Evolutionary conservation across 2,329 filamentous ascomycete genomes (phyloP), one percentile per base, ranked within the genome.

Genomic region (Pezicula rhizophila): DNA sequence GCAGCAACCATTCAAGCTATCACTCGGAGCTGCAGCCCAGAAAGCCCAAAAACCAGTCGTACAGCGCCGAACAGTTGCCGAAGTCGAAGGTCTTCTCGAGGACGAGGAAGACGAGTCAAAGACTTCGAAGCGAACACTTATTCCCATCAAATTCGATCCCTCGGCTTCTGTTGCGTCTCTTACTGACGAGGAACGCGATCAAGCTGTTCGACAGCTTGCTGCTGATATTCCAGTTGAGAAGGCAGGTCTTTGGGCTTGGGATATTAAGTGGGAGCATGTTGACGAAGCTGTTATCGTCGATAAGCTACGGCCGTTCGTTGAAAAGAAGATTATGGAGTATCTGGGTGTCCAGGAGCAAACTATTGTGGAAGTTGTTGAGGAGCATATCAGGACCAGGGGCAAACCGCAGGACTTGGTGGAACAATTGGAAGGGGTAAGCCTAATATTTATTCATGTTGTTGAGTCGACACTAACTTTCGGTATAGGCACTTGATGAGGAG

Each of bases 261-360:
- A 85, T 15, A 82, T 99, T 65, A 87, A 91, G 60, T 99, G 93
- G 93, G 86, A 95, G 45, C 89, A 84, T 68, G 77, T 99, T 65
- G 88, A 95, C 64, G 85, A 93, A 52, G 75, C 78, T 14, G 78
- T 93, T 38, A 81, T 97, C 51, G 79, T 82, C 52, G 87, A 95
- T 55, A 91, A 96, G 65, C 80, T 99, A 58, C 82, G 87, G 62
- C 91, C 92, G 26, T 99, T 96, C 70, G 89, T 97, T 49, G 90
- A 96, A 74, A 95, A 95, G 79, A 99, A 97, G 77, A 89, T 97
- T 58, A 85, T 99, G 52, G 93, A 99, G 68, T 95, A 93, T 60
- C 78, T 99, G 43, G 95, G 95, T 51, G 87, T 99, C 50, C 90
- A 97, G 69, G 93, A 99, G 67, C 89, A 97, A 70, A 84, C 96